Percentiles rank a stretch among this genome's conserved stretches.
phyloP scores from a whole-genome alignment of 257 asterid genomes.

The Scutellaria galericulata region DNA sequence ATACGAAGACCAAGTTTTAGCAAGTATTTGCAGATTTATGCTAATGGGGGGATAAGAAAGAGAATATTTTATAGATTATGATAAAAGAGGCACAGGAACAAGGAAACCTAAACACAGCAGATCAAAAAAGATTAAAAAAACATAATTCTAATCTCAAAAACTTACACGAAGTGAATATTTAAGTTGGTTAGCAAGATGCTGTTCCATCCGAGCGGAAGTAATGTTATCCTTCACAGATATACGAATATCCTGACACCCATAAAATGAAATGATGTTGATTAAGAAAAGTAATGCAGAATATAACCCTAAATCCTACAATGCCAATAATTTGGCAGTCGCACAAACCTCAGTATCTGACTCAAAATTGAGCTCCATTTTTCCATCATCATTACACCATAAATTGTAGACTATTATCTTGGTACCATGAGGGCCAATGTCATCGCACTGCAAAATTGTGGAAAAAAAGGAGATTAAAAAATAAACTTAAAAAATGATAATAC shows the following conservation, averaged over 20 bases:
- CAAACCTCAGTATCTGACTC: slow-evolving; percentile 79
- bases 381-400: slow-evolving; percentile 80
- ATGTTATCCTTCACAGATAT: slow-evolving; percentile 45
- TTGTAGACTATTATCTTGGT: slow-evolving; percentile 74
- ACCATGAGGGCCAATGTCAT: slow-evolving; percentile 80
- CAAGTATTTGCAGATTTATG: slow-evolving; percentile 26
- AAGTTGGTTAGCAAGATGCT: slow-evolving; percentile 83
- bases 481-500: slow-evolving; percentile 22
- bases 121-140: no score
- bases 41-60: not conserved
- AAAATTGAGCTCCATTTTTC: slow-evolving; percentile 83
- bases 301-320: slow-evolving; percentile 18
- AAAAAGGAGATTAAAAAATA: slow-evolving; percentile 10
- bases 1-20: slow-evolving; percentile 35
- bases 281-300: slow-evolving; percentile 24
- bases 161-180: slow-evolving; percentile 87
- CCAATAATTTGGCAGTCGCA: slow-evolving; percentile 33
- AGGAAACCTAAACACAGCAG: no score
- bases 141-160: slow-evolving; percentile 24
- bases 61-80: no score
- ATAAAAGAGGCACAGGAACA: no score
- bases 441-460: slow-evolving; percentile 59
- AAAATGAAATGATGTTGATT: slow-evolving; percentile 30
- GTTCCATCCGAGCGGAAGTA: slow-evolving; percentile 45
- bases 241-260: slow-evolving; percentile 72